These are phyloP conservation scores for Rhazya stricta DNA, from an alignment of 257 asterid genomes.

Conservation along the genomic window DNA sequence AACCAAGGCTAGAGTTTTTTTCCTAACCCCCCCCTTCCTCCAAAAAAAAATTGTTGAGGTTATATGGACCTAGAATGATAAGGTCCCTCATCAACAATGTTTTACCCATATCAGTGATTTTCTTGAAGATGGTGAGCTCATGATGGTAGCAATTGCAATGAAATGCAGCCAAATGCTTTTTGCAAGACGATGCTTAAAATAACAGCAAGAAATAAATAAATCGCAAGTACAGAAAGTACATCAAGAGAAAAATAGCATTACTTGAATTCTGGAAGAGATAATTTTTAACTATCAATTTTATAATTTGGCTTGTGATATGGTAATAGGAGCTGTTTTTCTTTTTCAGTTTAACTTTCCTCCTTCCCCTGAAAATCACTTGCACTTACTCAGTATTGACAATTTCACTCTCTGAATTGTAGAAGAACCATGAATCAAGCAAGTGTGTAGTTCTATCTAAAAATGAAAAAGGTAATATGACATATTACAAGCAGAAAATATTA, in stretches of 20 bases:
- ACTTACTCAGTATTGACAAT: not conserved
- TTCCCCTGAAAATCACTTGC: not conserved
- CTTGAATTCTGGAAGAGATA: not conserved
- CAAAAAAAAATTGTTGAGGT: too few species aligned
- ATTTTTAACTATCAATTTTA: not conserved
- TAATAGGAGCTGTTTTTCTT: not conserved
- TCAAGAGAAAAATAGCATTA: not conserved
- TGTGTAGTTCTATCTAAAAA: not conserved
- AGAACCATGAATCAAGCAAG: too few species aligned
- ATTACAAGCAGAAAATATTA: not conserved
- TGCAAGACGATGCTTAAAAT: too few species aligned
- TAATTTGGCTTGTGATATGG: not conserved
- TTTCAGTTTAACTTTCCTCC: not conserved
- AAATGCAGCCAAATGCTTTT: too few species aligned
- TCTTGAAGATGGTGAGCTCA: not conserved
- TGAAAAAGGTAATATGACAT: not conserved
- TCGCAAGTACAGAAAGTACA: not conserved
- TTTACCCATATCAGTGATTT: not conserved
- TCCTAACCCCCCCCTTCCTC: too few species aligned
- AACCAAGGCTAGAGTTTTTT: not conserved
- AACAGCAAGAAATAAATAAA: too few species aligned
- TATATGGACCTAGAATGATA: not conserved
- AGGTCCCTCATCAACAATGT: not conserved
- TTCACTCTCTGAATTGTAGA: not conserved
- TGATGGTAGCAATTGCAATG: too few species aligned